phyloP scores from a whole-genome alignment of 1,284 basidiomycete genomes.

The Cryptococcus deneoformans region DNA sequence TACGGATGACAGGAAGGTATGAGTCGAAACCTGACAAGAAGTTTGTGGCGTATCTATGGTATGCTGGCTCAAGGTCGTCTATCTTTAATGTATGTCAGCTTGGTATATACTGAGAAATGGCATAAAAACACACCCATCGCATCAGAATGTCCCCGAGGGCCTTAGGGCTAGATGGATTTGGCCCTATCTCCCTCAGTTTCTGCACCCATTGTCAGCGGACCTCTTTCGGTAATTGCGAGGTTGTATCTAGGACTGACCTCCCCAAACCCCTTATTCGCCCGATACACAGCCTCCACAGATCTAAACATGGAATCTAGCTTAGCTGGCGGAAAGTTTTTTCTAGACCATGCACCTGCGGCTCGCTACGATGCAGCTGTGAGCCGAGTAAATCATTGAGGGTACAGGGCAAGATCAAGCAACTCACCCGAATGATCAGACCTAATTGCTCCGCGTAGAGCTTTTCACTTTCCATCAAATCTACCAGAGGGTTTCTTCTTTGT shows the following conservation, averaged over 20 bases:
- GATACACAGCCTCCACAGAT: constrained; percentile 85
- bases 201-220: constrained; percentile 46
- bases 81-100: constrained; percentile 58
- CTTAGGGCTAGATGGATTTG: constrained; percentile 90
- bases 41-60: constrained; percentile 72
- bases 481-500: constrained; percentile 66
- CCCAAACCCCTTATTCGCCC: constrained; percentile 79
- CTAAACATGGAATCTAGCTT: constrained; percentile 94
- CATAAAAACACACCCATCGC: constrained; percentile 74
- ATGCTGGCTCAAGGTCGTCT: constrained; percentile 82
- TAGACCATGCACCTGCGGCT: constrained; percentile 95
- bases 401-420: constrained; percentile 34
- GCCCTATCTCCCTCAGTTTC: constrained; percentile 92
- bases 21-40: constrained; percentile 76
- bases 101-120: not conserved
- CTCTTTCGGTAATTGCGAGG: constrained; percentile 7
- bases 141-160: constrained; percentile 93
- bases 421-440: constrained; percentile 82
- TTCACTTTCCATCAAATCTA: constrained; percentile 92
- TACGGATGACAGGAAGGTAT: constrained; percentile 74
- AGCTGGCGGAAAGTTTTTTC: constrained; percentile 93
- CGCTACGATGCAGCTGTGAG: constrained; percentile 57
- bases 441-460: constrained; percentile 89
- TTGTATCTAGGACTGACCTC: constrained; percentile 55
- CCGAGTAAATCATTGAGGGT: not conserved